phyloP scores from a whole-genome alignment of 164 flowering plant species.

The Magnolia sinica region DNA sequence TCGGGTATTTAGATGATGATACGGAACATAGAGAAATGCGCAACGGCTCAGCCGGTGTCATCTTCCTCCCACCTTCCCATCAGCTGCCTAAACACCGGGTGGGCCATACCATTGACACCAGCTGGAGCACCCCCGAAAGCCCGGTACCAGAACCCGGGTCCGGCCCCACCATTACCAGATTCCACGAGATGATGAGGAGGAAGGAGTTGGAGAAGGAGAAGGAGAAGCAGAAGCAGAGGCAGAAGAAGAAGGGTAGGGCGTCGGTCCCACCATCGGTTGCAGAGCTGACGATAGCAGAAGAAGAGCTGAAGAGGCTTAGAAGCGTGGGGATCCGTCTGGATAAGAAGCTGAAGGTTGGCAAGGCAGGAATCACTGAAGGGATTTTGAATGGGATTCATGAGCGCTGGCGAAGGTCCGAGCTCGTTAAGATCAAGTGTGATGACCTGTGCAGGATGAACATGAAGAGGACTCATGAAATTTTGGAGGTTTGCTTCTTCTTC shows the following conservation, averaged over 20 bases:
- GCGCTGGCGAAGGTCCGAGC: slow-evolving; percentile 75
- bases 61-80: slow-evolving; percentile 63
- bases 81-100: slow-evolving; percentile 58
- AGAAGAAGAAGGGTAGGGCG: slow-evolving; percentile 13
- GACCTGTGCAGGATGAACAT: slow-evolving; percentile 79
- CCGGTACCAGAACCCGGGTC: slow-evolving; percentile 77
- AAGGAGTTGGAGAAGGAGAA: slow-evolving; percentile 31
- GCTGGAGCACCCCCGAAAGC: slow-evolving; percentile 88
- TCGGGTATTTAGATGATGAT: slow-evolving; percentile 45
- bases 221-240: slow-evolving; percentile 5
- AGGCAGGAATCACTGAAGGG: slow-evolving; percentile 92
- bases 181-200: slow-evolving; percentile 36
- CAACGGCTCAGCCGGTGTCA: slow-evolving; percentile 53
- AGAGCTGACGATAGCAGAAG: slow-evolving; percentile 51
- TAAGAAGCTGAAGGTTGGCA: slow-evolving; percentile 78
- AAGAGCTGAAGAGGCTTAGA: slow-evolving; percentile 68
- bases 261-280: slow-evolving; percentile 64
- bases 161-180: slow-evolving; percentile 46
- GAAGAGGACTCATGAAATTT: slow-evolving; percentile 88
- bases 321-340: slow-evolving; percentile 48
- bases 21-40: not conserved
- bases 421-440: slow-evolving; percentile 80
- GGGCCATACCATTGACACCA: slow-evolving; percentile 76
- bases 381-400: slow-evolving; percentile 95
- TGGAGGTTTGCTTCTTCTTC: slow-evolving; percentile 54